Base-by-base conservation (phyloP, 495 filamentous ascomycete species). In the Lindgomyces ingoldianus region DNA sequence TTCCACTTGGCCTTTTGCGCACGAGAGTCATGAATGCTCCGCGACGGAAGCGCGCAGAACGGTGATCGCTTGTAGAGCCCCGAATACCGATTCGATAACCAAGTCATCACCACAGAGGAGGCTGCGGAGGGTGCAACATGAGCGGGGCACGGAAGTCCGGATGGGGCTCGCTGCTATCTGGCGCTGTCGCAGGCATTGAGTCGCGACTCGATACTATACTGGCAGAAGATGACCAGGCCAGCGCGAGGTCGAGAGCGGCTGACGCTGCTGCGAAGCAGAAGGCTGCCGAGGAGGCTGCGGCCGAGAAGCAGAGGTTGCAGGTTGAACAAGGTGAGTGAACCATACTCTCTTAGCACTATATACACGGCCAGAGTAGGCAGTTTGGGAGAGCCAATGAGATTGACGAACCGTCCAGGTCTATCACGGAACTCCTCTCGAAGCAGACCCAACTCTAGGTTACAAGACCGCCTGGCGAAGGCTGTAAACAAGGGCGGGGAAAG, bases 111-210 rank as follows among this genome's bases (percentile, higher is more conserved):
- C n/a, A n/a, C n/a, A n/a, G n/a, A n/a, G n/a, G n/a, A n/a, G n/a
- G n/a, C n/a, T n/a, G n/a, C n/a, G n/a, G n/a, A n/a, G n/a, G n/a
- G 22, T 18, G 16, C 48, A 59, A 36, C 16, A 70, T 70, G 68
- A 64, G 58, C 60, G 64, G 49, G 22, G 72, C 73, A 52, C 67
- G 65, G 52, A 60, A 62, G 41, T 80, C 83, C 58, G 77, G 87
- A 85, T 91, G 88, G 88, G 90, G 92, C 22, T 89, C 87, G 27
- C 90, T 98, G 70, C 80, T 99, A 49, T 89, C 90, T 62, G 91
- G 96, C 74, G 93, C 93, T 55, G 91, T 97, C 53, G 91, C 92
- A 26, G 91, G 91, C 41, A 89, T 99, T 48, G 94, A 99, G 77
- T 95, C 93, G 60, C 85, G 90, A 49, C 81, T 99, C 42, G 94